Evolutionary conservation across 352 stramenopile species (phyloP), one percentile per base, ranked within the genome.

Genomic region (Peronospora farinosa): DNA sequence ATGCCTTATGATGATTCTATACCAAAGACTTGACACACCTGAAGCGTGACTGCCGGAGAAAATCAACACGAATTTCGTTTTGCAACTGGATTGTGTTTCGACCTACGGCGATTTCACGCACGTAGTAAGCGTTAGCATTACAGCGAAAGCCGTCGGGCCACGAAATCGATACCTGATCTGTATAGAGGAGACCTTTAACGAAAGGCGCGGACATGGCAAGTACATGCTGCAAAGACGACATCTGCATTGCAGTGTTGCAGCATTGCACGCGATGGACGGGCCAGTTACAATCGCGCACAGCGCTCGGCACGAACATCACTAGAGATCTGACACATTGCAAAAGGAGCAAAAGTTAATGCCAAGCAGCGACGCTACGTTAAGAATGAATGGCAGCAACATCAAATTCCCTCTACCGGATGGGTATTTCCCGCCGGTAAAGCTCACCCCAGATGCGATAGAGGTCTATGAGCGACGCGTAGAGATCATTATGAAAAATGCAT

Each of bases 401-500:
- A 60, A 67, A 44, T 71, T 72, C 48, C 66, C 66, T 1, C 48
- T 75, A 30, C 66, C 66, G 11, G 63, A 72, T 19, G 64, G 53
- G 13, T 72, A 68, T 40, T 75, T 75, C 19, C 54, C 66, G n/a
- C 60, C 59, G 13, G 48, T 72, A 12, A 32, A 65, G 23, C 59
- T 75, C 44, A 64, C 52, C 5, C 56, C 56, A 17, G 43, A 36
- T 4, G 51, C 69, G 40, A 38, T 73, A 25, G 50, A 67, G 12
- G 44, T 52, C 23, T 77, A 77, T 39, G 54, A 77, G 53, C 55
- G 66, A 23, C 60, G 57, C 32, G 64, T 73, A 13, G 63, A 63
- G 42, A 62, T 63, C 21, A 70, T 75, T 32, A 69, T 72, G 44
- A 67, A 72, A 52, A 66, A 69, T 36, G 67, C 67, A 3, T 31